A percentile compares a stretch with the other conserved stretches of the same genome.
phyloP scores from a whole-genome alignment of 1,139 yeast genomes.

The Scheffersomyces parashehatae region DNA sequence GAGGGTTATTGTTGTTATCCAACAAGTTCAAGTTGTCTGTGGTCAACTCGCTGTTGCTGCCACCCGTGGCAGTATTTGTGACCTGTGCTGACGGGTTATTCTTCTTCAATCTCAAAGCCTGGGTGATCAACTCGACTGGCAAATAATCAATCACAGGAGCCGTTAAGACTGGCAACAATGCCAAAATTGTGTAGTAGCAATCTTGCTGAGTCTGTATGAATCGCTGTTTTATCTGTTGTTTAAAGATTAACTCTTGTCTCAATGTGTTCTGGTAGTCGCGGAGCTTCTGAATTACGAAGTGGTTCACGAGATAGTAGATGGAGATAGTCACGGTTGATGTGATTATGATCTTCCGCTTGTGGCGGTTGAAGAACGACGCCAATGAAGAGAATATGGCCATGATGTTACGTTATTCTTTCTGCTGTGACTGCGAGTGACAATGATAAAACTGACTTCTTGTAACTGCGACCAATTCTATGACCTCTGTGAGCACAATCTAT shows the following conservation, averaged over 20 bases:
- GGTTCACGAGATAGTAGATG: conserved; percentile 56
- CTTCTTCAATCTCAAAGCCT: conserved; percentile 66
- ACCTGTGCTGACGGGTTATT: conserved; percentile 21
- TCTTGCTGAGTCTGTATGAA: conserved; percentile 93
- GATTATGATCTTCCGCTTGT: conserved; percentile 58
- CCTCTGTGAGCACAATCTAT: no score
- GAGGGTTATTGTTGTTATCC: conserved; percentile 26
- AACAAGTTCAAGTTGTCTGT: conserved; percentile 42
- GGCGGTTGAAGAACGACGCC: conserved; percentile 58
- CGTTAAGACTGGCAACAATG: conserved; percentile 76
- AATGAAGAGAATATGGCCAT: conserved; percentile 56
- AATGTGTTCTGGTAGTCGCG: conserved; percentile 67
- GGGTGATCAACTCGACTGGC: conserved; percentile 75
- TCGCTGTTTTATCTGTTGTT: conserved; percentile 66
- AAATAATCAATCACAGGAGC: conserved; percentile 61
- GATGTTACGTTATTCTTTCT: not conserved
- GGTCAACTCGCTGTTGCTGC: conserved; percentile 26
- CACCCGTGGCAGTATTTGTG: conserved; percentile 10
- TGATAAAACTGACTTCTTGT: no score
- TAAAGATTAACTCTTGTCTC: conserved; percentile 72
- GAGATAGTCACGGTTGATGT: conserved; percentile 62
- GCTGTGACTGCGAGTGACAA: no score
- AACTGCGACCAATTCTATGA: no score
- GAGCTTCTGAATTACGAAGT: conserved; percentile 58
- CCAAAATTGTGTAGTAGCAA: conserved; percentile 80